Base-by-base conservation (phyloP, 345 rosid species). In the Acer saccharum region DNA sequence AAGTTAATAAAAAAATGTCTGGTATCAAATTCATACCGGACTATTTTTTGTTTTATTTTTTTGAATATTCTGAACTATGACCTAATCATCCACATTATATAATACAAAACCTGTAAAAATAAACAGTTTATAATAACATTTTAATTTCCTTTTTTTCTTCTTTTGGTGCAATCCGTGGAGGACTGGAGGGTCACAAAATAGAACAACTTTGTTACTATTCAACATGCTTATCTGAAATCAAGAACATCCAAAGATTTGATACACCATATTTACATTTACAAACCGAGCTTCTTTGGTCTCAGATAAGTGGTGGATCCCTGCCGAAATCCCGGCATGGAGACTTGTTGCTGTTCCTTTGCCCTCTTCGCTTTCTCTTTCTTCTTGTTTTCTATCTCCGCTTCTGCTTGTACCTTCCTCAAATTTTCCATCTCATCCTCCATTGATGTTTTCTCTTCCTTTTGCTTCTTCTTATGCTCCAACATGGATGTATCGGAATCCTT, bases 341-440 rank as follows among this genome's bases (percentile, higher is more conserved):
- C 83, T 76, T 80, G 90, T 79, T 95, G 98, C 79, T 88, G 98
- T 83, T 87, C 91, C 84, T 89, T 94, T 25, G 77, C 87, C 50
- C 94, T 85, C 84, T 87, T 91, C 84, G 69, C 78, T 72, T 76
- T 85, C 65, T 96, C 98, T 74, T 71, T 90, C 83, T 71, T 86
- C 80, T 86, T 92, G 82, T 70, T 83, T 73, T 80, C 80, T 72
- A 46, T 80, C 82, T 94, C 92, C 3, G 64, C 82, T 81, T 87
- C 93, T 2, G 87, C 98, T 78, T 94, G 97, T 66, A 65, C 85
- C 83, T 85, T 94, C 83, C 98, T 90, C 88, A 92, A 73, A 75
- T 84, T 90, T 74, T 94, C 99, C 98, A 92, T 91, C 75, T 94
- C 98, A 88, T 90, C 95, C 81, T 94, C 99, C 99, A 94, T 94